Base-by-base conservation (phyloP, 164 flowering plant genomes). In the Aristolochia contorta region DNA sequence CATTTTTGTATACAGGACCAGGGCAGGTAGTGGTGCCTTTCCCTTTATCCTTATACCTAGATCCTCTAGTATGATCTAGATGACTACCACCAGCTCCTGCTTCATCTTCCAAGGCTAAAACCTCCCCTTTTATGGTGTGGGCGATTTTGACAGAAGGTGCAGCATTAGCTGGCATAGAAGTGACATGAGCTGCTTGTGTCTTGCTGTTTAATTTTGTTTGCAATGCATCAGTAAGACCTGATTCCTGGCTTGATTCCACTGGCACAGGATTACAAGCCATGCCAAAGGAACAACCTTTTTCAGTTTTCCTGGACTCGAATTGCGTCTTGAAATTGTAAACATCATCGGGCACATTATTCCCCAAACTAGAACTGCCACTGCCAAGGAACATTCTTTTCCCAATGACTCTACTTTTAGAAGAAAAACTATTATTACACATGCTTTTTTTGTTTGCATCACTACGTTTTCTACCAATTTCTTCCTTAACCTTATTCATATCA, bases 71-170 rank as follows among this genome's bases (percentile, higher is more conserved):
- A 27, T 15, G 53, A 47, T 56, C 27, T 24, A 24, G 33, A 60
- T 54, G 20, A 32, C 32, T 30, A 21, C 20, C 55, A 30, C 41
- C 25, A 32, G 15, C 23, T 45, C 47, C 43, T 47, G 43, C 30
- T 20, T 60, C 55, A 60, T 67, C 68, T 51, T 37, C 65, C 16
- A 58, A 16, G 56, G 56, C 37, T 52, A 65, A 74, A 20, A 61
- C 72, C 56, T 69, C 76, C 47, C 75, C 70, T 57, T 10, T 74
- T 74, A 19, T 12, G 43, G 49, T 50, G 54, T 52, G 22, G 74
- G 50, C n/a, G 23, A 47, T 50, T 16, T 33, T 58, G 18, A 60
- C 55, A 70, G 60, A 57, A 59, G 43, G 58, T 7, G 19, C 57
- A 32, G 27, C 56, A 47, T 33, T 22, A 59, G 52, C 43, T 0